These are phyloP conservation scores for Scedosporium aurantiacum DNA, from an alignment of 2,329 filamentous ascomycete genomes.

Conservation along the genomic window DNA sequence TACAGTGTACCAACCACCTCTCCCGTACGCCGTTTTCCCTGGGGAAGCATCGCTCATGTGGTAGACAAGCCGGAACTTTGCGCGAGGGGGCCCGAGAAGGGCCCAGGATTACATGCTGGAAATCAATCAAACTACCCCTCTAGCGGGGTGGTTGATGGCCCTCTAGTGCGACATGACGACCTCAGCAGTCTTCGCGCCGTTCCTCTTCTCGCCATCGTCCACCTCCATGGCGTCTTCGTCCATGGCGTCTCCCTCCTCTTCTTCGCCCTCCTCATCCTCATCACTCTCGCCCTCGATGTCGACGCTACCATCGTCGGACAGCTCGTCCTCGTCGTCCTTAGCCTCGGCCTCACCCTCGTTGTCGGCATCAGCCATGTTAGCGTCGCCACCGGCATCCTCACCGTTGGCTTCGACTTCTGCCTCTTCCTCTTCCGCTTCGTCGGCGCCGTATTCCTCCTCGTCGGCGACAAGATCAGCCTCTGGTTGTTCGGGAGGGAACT, in stretches of 20 bases:
- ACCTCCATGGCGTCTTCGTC: conserved; percentile 32
- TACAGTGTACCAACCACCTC: too few species aligned
- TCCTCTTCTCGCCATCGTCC: conserved; percentile 1
- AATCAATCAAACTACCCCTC: not conserved
- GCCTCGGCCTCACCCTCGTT: conserved; percentile 31
- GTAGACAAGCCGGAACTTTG: too few species aligned
- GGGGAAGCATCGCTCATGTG: too few species aligned
- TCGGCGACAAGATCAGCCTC: conserved; percentile 82
- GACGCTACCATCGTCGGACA: conserved; percentile 65
- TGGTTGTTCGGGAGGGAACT: conserved; percentile 94
- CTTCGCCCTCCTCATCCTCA: conserved; percentile 59
- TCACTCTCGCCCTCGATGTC: conserved; percentile 70
- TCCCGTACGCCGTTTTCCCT: not conserved
- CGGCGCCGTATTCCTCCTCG: conserved; percentile 82
- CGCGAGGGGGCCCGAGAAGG: not conserved
- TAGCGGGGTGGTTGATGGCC: not conserved
- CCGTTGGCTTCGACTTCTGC: conserved; percentile 41
- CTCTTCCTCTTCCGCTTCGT: conserved; percentile 70
- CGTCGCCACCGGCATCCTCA: conserved; percentile 49
- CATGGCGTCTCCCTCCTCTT: conserved; percentile 37
- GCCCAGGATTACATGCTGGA: not conserved
- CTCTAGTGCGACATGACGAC: conserved; percentile 6
- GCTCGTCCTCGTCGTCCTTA: conserved; percentile 50
- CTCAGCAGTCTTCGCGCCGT: conserved; percentile 1
- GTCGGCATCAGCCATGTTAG: conserved; percentile 65